Percentiles rank a stretch among this genome's conserved stretches.
Conservation (phyloP, 768 basidiomycete genomes). For the Boletus rex-veris region DNA sequence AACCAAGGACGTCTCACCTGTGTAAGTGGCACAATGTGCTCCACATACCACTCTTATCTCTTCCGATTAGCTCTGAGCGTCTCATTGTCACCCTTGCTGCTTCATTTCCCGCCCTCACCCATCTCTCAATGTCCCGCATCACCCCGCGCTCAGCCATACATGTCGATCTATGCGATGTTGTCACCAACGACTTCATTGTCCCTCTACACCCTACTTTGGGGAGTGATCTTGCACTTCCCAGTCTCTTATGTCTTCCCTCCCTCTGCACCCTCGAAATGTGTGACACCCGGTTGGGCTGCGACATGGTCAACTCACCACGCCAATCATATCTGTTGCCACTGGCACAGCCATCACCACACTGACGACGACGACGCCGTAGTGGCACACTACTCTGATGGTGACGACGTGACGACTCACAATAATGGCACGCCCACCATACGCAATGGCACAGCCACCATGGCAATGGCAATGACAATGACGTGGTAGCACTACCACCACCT, state of each 20-base stretch:
- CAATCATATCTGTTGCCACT: too few relatives aligned
- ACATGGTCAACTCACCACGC: too few relatives aligned
- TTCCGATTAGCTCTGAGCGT: slow-evolving; percentile 44
- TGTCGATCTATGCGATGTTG: slow-evolving; percentile 47
- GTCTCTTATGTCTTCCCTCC: slow-evolving; percentile 58
- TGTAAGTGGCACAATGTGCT: slow-evolving; percentile 28
- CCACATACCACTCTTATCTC: slow-evolving; percentile 1
- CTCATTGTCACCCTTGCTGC: slow-evolving; percentile 67
- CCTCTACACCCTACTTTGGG: slow-evolving; percentile 53
- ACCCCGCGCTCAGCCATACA: slow-evolving; percentile 66
- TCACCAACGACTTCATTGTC: slow-evolving; percentile 58
- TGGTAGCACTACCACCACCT: too few relatives aligned
- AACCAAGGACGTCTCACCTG: slow-evolving; percentile 33
- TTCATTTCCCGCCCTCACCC: slow-evolving; percentile 50
- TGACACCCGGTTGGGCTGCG: slow-evolving; percentile 64
- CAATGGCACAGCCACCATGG: too few relatives aligned
- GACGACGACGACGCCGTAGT: too few relatives aligned
- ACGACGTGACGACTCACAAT: too few relatives aligned
- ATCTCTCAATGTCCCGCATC: slow-evolving; percentile 59
- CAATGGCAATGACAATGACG: too few relatives aligned
- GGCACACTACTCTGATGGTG: too few relatives aligned
- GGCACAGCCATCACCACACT: too few relatives aligned
- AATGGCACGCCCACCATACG: too few relatives aligned
- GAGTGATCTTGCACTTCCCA: slow-evolving; percentile 59
- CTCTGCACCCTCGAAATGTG: slow-evolving; percentile 60